Conservation (phyloP, 768 basidiomycete genomes). For the Xanthoconium purpureum region DNA sequence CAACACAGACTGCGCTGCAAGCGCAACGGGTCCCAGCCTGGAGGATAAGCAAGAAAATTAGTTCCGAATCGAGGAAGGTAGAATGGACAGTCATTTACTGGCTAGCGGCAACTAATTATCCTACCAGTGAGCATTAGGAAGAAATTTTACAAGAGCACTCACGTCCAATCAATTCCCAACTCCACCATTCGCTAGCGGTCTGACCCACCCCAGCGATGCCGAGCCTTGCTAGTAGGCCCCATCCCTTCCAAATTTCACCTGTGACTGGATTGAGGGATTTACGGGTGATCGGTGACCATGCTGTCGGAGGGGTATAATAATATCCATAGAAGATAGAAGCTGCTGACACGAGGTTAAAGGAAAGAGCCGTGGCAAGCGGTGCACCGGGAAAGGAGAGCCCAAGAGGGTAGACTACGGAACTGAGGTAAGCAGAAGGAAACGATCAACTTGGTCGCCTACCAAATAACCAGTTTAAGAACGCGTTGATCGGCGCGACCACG, state of each 20-base stretch:
- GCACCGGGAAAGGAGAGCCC: constrained; percentile 90
- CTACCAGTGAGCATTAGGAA: not conserved
- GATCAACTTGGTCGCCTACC: constrained; percentile 41
- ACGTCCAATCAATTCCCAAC: constrained; percentile 81
- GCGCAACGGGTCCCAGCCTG: constrained; percentile 72
- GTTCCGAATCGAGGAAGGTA: not conserved
- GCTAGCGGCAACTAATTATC: constrained; percentile 48
- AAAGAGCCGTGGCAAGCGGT: constrained; percentile 84
- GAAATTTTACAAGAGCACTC: constrained; percentile 3
- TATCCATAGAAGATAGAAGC: constrained; percentile 63
- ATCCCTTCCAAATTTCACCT: constrained; percentile 58
- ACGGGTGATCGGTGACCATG: constrained; percentile 58
- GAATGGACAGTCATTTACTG: constrained; percentile 33
- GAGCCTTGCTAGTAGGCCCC: constrained; percentile 68
- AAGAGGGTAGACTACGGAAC: constrained; percentile 42
- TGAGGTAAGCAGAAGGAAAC: not conserved
- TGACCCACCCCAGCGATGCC: constrained; percentile 82
- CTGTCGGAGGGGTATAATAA: constrained; percentile 59
- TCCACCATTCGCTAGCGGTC: constrained; percentile 94
- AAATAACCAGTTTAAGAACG: constrained; percentile 78
- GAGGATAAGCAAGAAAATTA: constrained; percentile 12
- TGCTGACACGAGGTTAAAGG: constrained; percentile 79
- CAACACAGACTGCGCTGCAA: constrained; percentile 89
- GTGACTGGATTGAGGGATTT: constrained; percentile 46
- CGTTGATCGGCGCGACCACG: constrained; percentile 83